A percentile compares a stretch with the other conserved stretches of the same genome.
These are phyloP conservation scores for Pluteus cervinus DNA, from an alignment of 768 basidiomycete genomes.

Conservation along the genomic window DNA sequence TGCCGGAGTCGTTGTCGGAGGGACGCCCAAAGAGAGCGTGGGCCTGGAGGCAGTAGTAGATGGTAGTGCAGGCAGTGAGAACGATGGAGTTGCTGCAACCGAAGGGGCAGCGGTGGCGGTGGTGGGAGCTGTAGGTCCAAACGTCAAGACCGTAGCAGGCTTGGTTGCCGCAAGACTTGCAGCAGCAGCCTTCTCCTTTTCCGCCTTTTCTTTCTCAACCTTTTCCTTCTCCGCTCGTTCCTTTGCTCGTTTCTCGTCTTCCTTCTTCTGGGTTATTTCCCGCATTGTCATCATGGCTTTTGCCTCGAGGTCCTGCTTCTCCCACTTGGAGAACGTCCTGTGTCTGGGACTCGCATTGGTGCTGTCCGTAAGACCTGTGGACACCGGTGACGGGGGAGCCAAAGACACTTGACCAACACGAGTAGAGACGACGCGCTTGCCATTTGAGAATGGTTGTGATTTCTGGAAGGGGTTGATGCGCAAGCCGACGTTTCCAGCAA, in stretches of 20 bases:
- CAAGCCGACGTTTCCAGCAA: slow-evolving; percentile 34
- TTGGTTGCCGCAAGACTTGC: slow-evolving; percentile 12
- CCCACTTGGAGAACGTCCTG: slow-evolving; percentile 68
- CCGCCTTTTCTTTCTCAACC: slow-evolving; percentile 24
- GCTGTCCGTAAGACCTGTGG: slow-evolving; percentile 40
- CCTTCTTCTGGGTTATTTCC: slow-evolving; percentile 36
- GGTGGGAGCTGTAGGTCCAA: too few relatives aligned
- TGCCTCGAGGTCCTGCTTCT: slow-evolving; percentile 82
- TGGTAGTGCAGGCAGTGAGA: too few relatives aligned
- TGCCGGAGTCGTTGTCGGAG: too few relatives aligned
- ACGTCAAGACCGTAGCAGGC: too few relatives aligned
- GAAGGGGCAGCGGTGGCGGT: too few relatives aligned
- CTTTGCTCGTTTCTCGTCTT: slow-evolving; percentile 31
- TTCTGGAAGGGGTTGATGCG: slow-evolving; percentile 47
- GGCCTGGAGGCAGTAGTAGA: too few relatives aligned
- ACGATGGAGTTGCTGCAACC: too few relatives aligned
- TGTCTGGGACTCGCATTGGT: slow-evolving; percentile 41
- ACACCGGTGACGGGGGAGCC: slow-evolving; percentile 13
- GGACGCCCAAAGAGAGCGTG: too few relatives aligned
- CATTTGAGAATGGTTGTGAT: slow-evolving; percentile 15
- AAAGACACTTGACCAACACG: slow-evolving; percentile 33
- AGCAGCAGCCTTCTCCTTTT: slow-evolving; percentile 20
- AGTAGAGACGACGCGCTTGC: slow-evolving; percentile 33
- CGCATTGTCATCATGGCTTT: slow-evolving; percentile 71
- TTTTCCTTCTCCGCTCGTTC: slow-evolving; percentile 24